These are phyloP conservation scores for Hyphodiscus hymeniophilus DNA, from an alignment of 495 filamentous ascomycete species.

Conservation along the genomic window DNA sequence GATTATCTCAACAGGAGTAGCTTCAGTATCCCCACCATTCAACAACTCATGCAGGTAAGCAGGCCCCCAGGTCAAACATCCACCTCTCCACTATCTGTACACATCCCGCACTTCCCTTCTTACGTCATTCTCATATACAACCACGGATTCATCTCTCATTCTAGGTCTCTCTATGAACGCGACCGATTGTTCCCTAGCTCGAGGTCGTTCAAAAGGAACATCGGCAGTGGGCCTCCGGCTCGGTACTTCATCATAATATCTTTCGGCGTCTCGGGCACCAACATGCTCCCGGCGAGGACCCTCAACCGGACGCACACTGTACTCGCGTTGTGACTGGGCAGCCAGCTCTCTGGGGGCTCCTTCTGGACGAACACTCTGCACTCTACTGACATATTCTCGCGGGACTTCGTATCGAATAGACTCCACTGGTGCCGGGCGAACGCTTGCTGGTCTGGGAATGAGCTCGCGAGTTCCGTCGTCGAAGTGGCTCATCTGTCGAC, in stretches of 20 bases:
- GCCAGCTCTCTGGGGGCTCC: slow-evolving; percentile 30
- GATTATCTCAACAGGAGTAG: no score
- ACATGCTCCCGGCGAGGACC: slow-evolving; percentile 9
- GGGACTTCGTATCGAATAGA: slow-evolving; percentile 49
- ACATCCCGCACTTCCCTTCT: slow-evolving; percentile 20
- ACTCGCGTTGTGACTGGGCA: slow-evolving; percentile 30
- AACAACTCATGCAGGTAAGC: no score
- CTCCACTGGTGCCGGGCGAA: slow-evolving; percentile 27
- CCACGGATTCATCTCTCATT: slow-evolving; percentile 25
- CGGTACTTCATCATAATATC: slow-evolving; percentile 30
- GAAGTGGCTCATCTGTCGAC: slow-evolving; percentile 22
- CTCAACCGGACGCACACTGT: slow-evolving; percentile 31
- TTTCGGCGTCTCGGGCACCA: slow-evolving; percentile 20
- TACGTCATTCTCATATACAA: slow-evolving; percentile 30
- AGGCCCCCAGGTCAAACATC: not conserved
- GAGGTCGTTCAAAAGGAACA: slow-evolving; percentile 35
- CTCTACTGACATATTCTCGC: slow-evolving; percentile 25
- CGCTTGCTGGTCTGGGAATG: slow-evolving; percentile 23
- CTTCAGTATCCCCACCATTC: no score
- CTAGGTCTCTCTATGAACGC: slow-evolving; percentile 35
- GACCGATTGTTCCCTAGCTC: slow-evolving; percentile 27
- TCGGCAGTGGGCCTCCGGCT: slow-evolving; percentile 31
- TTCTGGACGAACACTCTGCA: slow-evolving; percentile 35
- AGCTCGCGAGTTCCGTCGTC: slow-evolving; percentile 42
- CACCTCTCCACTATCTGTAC: slow-evolving; percentile 13